Evolutionary conservation across 106 monocot genomes (phyloP), one percentile per base, ranked within the genome.

Genomic region (Hemerocallis citrina): DNA sequence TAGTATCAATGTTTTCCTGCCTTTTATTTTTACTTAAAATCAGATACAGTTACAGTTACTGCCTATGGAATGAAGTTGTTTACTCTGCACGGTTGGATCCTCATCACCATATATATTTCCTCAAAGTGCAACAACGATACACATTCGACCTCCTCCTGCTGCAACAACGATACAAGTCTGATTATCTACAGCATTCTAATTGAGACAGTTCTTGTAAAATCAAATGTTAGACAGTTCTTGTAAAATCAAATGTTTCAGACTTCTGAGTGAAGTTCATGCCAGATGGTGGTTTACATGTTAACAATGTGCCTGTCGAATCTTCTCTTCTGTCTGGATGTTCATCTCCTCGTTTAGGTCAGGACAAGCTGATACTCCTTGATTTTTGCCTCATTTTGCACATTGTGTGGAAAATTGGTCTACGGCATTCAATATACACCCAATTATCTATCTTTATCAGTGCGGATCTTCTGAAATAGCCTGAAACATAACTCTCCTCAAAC

Each of bases 361-460:
- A 70, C 10, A 61, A 62, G 25, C 48, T 10, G 24, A 29, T 2
- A 20, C n/a, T n/a, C 30, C 72, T 66, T 68, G 37, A 55, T 70
- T 58, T 59, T 29, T 34, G 7, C 50, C 73, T 25, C 24, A 35
- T 38, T 12, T n/a, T 66, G 57, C 67, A 61, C 41, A 70, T 77
- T 70, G 91, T 84, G 52, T 90, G 96, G 13, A 84, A 86, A 40
- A 56, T 76, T 77, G 96, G 96, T 43, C 84, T 98, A 15, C 88
- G 91, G 84, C 91, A 98, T 82, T 98, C 92, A 58, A 85, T 98
- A 39, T 98, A n/a, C n/a, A 91, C 66, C 69, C 71, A 65, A 96
- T 84, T 63, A 75, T 91, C 17, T 84, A 79, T 60, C 75, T 96
- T 75, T 81, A 87, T 65, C 96, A 96, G 35, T 96, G 84, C 68